phyloP scores from a whole-genome alignment of 2,329 filamentous ascomycete genomes.

The Pseudovirgaria hyperparasitica region DNA sequence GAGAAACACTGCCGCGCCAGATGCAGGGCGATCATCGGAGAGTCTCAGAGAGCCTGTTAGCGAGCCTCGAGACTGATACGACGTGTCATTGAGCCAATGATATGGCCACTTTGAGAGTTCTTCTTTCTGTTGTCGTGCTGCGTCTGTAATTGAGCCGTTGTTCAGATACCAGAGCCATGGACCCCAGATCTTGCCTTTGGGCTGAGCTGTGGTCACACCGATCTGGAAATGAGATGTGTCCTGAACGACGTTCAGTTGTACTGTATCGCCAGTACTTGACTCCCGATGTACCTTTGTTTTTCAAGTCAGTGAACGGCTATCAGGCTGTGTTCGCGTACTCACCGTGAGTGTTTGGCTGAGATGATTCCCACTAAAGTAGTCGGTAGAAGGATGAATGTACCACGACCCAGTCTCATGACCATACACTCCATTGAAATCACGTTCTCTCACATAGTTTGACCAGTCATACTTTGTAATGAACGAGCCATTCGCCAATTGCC shows the following conservation, averaged over 20 bases:
- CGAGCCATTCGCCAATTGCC: constrained; percentile 33
- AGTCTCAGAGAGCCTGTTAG: constrained; percentile 32
- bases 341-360: constrained; percentile 40
- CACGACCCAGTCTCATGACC: constrained; percentile 37
- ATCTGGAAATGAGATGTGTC: constrained; percentile 30
- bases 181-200: constrained; percentile 25
- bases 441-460: constrained; percentile 25
- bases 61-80: constrained; percentile 37
- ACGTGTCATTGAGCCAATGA: constrained; percentile 32
- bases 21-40: constrained; percentile 35
- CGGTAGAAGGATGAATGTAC: constrained; percentile 38
- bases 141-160: constrained; percentile 34
- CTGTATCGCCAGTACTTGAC: constrained; percentile 35
- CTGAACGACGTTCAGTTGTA: constrained; percentile 43
- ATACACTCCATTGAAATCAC: constrained; percentile 39
- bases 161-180: constrained; percentile 33
- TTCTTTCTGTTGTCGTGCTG: constrained; percentile 22
- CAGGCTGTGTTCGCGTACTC: background rate
- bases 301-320: background rate
- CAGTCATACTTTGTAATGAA: constrained; percentile 43
- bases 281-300: constrained; percentile 32
- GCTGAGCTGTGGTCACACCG: constrained; percentile 16
- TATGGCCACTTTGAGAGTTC: constrained; percentile 37
- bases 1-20: constrained; percentile 37
- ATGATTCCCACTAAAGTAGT: constrained; percentile 41